Conservation (phyloP, 148 eudicot species). For the Cornus florida region DNA sequence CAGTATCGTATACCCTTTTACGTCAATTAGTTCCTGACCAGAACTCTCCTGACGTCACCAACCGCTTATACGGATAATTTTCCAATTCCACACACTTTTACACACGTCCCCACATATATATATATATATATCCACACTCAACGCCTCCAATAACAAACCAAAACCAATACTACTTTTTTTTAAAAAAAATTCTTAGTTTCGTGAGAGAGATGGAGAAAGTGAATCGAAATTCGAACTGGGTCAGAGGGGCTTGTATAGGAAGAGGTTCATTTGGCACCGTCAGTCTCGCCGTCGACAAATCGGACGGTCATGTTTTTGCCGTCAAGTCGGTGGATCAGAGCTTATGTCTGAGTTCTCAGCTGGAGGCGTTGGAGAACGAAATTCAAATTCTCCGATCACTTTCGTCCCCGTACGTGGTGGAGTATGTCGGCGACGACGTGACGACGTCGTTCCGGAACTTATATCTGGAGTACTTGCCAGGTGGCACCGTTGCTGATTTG, state of each 20-base stretch:
- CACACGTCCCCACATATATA: neutral
- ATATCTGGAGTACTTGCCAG: slow-evolving; percentile 68
- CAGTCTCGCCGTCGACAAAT: slow-evolving; percentile 32
- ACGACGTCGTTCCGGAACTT: slow-evolving; percentile 41
- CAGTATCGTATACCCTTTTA: slow-evolving; percentile 20
- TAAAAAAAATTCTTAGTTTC: neutral
- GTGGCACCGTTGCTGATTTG: slow-evolving; percentile 56
- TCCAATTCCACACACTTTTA: neutral
- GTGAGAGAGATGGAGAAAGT: slow-evolving; percentile 16
- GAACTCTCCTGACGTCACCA: slow-evolving; percentile 10
- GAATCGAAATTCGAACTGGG: slow-evolving; percentile 30
- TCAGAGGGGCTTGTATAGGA: slow-evolving; percentile 54
- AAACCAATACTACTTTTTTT: neutral
- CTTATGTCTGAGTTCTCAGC: slow-evolving; percentile 18
- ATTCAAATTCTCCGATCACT: slow-evolving; percentile 44
- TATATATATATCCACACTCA: slow-evolving; percentile 7
- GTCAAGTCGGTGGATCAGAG: slow-evolving; percentile 55
- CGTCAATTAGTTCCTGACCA: slow-evolving; percentile 20
- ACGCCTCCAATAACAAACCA: neutral
- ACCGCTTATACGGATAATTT: slow-evolving; percentile 8
- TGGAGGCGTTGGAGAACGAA: slow-evolving; percentile 60
- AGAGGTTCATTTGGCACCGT: slow-evolving; percentile 71
- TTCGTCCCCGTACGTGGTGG: slow-evolving; percentile 57
- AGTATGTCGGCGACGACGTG: slow-evolving; percentile 50
- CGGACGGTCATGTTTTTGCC: slow-evolving; percentile 49